Conservation (phyloP, 2,329 filamentous ascomycete species). For the Beauveria sp. region DNA sequence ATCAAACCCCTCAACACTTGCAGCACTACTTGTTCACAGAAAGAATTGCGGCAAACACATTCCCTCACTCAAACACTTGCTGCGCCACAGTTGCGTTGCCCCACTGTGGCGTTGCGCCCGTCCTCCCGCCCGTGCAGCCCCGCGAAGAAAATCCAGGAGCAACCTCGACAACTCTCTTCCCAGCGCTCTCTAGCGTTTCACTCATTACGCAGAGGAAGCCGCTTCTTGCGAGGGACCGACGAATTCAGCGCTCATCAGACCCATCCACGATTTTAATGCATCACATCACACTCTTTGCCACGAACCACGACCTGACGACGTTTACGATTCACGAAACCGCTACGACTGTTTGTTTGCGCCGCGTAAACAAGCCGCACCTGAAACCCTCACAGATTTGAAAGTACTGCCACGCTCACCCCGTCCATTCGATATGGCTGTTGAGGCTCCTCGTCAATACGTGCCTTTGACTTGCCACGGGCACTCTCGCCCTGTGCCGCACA, state of each 20-base stretch:
- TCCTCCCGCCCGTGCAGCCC: not conserved
- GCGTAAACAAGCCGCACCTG: not conserved
- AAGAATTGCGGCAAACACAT: too few relatives aligned
- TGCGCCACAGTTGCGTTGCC: constrained; percentile 1
- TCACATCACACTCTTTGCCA: not conserved
- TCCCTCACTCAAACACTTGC: not conserved
- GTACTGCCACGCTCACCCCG: not conserved
- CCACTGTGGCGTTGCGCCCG: not conserved
- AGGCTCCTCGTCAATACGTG: constrained; percentile 54
- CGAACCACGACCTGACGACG: constrained; percentile 4
- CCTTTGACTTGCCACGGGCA: constrained; percentile 92
- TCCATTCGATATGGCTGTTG: constrained; percentile 24
- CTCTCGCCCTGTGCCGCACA: constrained; percentile 83
- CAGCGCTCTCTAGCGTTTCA: constrained; percentile 9
- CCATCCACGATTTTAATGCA: not conserved
- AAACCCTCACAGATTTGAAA: not conserved
- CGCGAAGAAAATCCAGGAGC: constrained; percentile 12
- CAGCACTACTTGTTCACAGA: too few relatives aligned
- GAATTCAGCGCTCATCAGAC: not conserved
- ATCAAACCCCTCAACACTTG: too few relatives aligned
- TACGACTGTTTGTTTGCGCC: constrained; percentile 3
- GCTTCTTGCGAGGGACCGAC: constrained; percentile 5
- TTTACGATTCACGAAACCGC: constrained; percentile 5
- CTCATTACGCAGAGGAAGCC: constrained; percentile 10
- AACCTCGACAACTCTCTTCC: constrained; percentile 7